Evolutionary conservation across 2,329 filamentous ascomycete species (phyloP).

Genomic region (Ceratocystis lukuohia): DNA sequence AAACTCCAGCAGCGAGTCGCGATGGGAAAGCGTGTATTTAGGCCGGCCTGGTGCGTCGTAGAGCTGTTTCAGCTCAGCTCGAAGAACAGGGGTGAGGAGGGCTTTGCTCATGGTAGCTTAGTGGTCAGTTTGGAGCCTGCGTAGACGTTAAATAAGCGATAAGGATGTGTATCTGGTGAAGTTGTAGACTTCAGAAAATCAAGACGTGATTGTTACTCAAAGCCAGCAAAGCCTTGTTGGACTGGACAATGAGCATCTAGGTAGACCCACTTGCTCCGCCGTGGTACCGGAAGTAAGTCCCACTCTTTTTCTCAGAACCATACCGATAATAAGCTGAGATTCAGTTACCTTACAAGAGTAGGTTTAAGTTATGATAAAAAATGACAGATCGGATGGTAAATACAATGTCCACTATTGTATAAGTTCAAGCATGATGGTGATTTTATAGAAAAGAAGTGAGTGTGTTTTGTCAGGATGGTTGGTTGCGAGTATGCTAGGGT

Average conservation of each 20-base stretch:
- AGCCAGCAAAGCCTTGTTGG: not conserved
- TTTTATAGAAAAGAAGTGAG: too few relatives aligned
- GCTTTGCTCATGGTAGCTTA: not conserved
- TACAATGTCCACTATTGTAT: too few relatives aligned
- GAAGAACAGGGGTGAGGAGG: constrained; percentile 7
- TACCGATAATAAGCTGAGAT: not conserved
- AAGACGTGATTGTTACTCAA: not conserved
- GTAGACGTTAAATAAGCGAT: not conserved
- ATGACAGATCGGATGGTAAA: too few relatives aligned
- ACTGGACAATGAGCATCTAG: not conserved
- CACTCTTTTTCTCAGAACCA: not conserved
- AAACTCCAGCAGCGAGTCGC: constrained; percentile 12
- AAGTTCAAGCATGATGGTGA: too few relatives aligned
- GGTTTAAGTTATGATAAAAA: not conserved
- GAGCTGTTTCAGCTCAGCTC: constrained; percentile 2
- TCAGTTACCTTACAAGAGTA: not conserved
- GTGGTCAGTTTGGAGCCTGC: not conserved
- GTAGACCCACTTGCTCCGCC: not conserved
- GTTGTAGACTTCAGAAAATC: not conserved
- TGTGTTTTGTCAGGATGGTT: too few relatives aligned
- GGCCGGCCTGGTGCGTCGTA: constrained; percentile 13
- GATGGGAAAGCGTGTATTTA: constrained; percentile 15
- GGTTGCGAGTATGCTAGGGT: not conserved
- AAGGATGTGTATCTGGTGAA: not conserved
- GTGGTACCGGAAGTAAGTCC: not conserved